phyloP scores from a whole-genome alignment of 2,329 filamentous ascomycete genomes.

The Fonsecaea nubica region DNA sequence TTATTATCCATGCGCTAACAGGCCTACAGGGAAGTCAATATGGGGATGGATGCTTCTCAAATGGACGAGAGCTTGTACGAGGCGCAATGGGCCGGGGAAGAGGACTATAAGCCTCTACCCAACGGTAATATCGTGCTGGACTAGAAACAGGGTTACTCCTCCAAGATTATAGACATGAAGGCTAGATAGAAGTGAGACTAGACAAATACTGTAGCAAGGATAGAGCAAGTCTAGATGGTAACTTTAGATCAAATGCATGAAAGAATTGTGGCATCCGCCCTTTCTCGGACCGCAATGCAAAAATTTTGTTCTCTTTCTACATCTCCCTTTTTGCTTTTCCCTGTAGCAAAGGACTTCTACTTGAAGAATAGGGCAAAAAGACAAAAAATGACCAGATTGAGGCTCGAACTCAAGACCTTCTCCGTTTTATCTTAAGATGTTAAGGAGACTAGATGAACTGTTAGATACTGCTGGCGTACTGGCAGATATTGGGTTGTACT shows the following conservation, averaged over 20 bases:
- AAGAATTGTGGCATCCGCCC: neutral
- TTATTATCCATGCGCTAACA: conserved; percentile 11
- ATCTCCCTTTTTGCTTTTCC: neutral
- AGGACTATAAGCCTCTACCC: conserved; percentile 40
- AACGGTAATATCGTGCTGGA: conserved; percentile 32
- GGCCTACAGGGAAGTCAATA: conserved; percentile 49
- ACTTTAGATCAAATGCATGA: neutral
- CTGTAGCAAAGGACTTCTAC: neutral
- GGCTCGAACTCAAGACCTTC: conserved; percentile 26
- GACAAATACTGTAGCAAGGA: neutral
- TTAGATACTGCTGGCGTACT: neutral
- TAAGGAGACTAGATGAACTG: neutral
- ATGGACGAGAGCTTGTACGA: conserved; percentile 58
- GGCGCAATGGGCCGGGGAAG: conserved; percentile 44
- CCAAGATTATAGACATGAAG: neutral
- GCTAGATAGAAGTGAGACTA: neutral
- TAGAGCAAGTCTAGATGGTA: neutral
- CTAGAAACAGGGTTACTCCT: conserved; percentile 7
- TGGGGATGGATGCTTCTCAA: conserved; percentile 58
- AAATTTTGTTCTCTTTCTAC: neutral
- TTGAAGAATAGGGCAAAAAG: neutral
- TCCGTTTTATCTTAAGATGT: conserved; percentile 8
- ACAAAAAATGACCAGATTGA: conserved; percentile 12
- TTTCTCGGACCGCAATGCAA: neutral
- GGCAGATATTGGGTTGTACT: neutral